These are phyloP conservation scores for Rhinocladiella similis DNA, from an alignment of 2,329 filamentous ascomycete species.

Conservation along the genomic window DNA sequence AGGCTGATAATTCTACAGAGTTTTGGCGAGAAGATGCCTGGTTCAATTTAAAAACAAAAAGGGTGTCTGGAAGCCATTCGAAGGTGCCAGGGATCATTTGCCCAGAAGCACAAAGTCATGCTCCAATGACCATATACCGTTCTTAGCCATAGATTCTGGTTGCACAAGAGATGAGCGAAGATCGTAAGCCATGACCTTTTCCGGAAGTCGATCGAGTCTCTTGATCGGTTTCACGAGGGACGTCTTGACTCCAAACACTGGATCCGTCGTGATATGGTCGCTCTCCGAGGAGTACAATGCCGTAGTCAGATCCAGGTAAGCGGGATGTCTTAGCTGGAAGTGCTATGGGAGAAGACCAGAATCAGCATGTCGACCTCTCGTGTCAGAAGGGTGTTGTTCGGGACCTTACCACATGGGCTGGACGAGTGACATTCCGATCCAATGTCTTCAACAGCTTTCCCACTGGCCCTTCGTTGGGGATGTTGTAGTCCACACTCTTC, in stretches of 20 bases:
- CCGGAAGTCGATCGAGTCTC: background rate
- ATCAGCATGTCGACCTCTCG: background rate
- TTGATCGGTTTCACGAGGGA: slow-evolving; percentile 58
- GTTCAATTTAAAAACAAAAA: slow-evolving; percentile 9
- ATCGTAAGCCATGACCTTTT: background rate
- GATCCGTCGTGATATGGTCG: slow-evolving; percentile 58
- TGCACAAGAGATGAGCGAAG: background rate
- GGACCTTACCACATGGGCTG: slow-evolving; percentile 52
- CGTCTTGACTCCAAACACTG: slow-evolving; percentile 63
- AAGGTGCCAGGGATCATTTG: background rate
- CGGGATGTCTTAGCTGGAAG: slow-evolving; percentile 48
- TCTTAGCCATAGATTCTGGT: slow-evolving; percentile 28
- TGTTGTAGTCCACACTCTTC: slow-evolving; percentile 15
- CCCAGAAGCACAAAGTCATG: slow-evolving; percentile 10
- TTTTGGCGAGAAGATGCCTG: slow-evolving; percentile 19
- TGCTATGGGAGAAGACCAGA: slow-evolving; percentile 35
- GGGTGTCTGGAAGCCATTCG: no score
- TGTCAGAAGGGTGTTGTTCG: background rate
- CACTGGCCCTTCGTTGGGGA: slow-evolving; percentile 41
- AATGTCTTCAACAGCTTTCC: slow-evolving; percentile 55
- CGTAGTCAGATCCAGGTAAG: slow-evolving; percentile 58
- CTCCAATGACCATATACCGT: slow-evolving; percentile 13
- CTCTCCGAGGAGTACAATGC: slow-evolving; percentile 62
- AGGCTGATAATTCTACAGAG: slow-evolving; percentile 5
- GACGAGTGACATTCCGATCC: slow-evolving; percentile 60